Conservation (phyloP, 83 land plant species). For the Thuja plicata region DNA sequence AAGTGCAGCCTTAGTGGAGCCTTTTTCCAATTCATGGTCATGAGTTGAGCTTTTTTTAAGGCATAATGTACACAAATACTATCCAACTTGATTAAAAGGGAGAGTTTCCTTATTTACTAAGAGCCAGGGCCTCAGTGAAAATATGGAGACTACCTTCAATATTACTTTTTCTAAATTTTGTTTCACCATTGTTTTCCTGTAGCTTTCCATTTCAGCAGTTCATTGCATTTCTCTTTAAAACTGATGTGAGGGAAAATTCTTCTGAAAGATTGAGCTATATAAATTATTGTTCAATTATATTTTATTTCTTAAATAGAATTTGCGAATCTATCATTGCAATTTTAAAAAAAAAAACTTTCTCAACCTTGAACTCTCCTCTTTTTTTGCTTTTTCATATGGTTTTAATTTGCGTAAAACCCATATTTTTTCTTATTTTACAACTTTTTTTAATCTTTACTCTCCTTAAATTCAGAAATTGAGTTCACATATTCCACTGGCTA, state of each 20-base stretch:
- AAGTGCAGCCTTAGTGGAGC: neutral
- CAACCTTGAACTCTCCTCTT: neutral
- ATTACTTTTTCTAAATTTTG: neutral
- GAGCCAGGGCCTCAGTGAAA: neutral
- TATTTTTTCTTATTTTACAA: neutral
- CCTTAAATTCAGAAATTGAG: no score
- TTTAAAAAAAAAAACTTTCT: neutral
- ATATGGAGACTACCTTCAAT: neutral
- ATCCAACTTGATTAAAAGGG: neutral
- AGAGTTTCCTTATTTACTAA: neutral
- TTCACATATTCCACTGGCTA: no score
- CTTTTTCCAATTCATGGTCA: neutral
- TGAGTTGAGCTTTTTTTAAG: neutral
- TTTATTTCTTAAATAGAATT: neutral
- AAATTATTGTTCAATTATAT: neutral
- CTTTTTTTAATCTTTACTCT: neutral
- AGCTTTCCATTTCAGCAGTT: neutral
- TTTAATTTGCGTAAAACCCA: neutral
- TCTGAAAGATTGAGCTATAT: neutral
- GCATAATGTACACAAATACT: neutral
- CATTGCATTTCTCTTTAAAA: neutral
- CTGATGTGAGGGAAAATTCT: neutral
- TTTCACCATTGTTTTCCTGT: neutral
- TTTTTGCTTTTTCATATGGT: neutral
- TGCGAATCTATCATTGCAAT: neutral